Evolutionary conservation across 371 early-diverging fungal species (phyloP), one percentile per base, ranked within the genome.

Genomic region (Apophysomyces trapeziformis): DNA sequence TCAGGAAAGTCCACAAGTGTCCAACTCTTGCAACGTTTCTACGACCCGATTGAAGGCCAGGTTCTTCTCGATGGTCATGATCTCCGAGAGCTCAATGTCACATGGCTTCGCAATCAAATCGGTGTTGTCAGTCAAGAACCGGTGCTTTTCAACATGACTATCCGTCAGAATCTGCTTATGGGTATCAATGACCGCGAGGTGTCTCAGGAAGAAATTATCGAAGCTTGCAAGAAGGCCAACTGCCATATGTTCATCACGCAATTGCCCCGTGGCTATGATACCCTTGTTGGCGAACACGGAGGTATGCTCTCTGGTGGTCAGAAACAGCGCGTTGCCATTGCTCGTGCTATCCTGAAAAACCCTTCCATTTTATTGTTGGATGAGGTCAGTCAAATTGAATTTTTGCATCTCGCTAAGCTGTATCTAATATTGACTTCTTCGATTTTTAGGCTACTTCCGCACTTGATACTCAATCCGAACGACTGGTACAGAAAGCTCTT

Each of bases 121-220:
- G 94, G 94, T 47, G 79, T 94, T 56, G 96, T 96, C n/a, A 83
- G 89, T 4, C 93, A 94, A 72, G 95, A 95, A 67, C 96, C 96
- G 7, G 85, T 90, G 36, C 72, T 96, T 21, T 95, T 95, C 76
- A 88, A 90, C 50, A 85, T 86, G 35, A 88, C 92, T 26, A 89
- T 96, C 65, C 72, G 76, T 58, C 89, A 93, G 66, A 96, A 96
- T 77, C 83, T 95, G 43, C 65, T 86, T 38, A 74, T 85, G 65
- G 92, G 92, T 39, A 75, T 80, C 11, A 57, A 71, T 2, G 64
- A 68, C n/a, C 35, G 37, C 8, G 68, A 74, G 0, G 82, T 75
- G 0, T 67, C 80, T 18, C 78, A 85, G 41, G 78, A 84, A 7
- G 87, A 89, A 56, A 69, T 85, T 39, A 82, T 92, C 60, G 68